These are phyloP conservation scores for Moesziomyces parantarcticus DNA, from an alignment of 1,284 basidiomycete genomes.

Conservation along the genomic window DNA sequence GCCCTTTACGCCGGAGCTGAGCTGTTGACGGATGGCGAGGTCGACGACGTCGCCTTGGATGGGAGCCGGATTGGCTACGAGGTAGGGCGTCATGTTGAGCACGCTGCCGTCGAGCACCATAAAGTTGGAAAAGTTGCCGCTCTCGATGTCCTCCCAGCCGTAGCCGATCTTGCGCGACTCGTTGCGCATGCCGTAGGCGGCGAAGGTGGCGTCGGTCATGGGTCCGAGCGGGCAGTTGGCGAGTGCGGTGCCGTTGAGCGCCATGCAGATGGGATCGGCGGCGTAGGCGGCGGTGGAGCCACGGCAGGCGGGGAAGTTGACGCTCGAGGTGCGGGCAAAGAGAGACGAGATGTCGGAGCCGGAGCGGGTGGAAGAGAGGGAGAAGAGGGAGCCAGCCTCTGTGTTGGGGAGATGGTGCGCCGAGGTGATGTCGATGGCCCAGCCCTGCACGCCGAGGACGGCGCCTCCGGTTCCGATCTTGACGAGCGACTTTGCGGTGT, in stretches of 20 bases:
- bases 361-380: constrained; percentile 69
- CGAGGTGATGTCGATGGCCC: constrained; percentile 79
- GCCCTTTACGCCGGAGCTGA: constrained; percentile 70
- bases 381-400: constrained; percentile 73
- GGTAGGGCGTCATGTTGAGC: constrained; percentile 90
- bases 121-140: constrained; percentile 43
- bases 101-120: constrained; percentile 89
- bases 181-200: constrained; percentile 41
- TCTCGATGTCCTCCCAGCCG: constrained; percentile 62
- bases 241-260: constrained; percentile 63
- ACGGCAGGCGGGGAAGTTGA: constrained; percentile 72
- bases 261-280: constrained; percentile 77
- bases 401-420: constrained; percentile 71
- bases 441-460: constrained; percentile 79
- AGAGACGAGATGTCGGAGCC: constrained; percentile 89
- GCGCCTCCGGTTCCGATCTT: constrained; percentile 41
- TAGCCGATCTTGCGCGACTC: constrained; percentile 54
- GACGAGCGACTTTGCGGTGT: constrained; percentile 44
- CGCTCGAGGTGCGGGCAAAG: constrained; percentile 71
- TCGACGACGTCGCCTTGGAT: constrained; percentile 84
- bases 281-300: constrained; percentile 73
- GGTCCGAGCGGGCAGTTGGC: constrained; percentile 72
- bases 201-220: constrained; percentile 41
- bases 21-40: constrained; percentile 80
- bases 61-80: constrained; percentile 77